Evolutionary conservation across 768 basidiomycete genomes (phyloP).

Genomic region (Calocera cornea): DNA sequence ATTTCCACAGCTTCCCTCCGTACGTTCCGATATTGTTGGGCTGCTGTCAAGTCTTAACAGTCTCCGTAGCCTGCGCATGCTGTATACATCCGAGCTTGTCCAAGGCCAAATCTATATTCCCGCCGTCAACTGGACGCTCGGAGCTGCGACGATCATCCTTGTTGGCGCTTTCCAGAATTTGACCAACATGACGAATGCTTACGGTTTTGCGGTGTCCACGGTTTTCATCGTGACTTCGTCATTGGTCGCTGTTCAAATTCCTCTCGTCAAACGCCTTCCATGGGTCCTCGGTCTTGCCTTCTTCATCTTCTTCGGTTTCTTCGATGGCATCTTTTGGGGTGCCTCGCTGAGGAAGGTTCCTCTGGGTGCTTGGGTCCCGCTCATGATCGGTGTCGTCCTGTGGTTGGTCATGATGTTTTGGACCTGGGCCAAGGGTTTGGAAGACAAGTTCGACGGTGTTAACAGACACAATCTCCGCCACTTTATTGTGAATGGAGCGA

Average conservation of each 20-base stretch:
- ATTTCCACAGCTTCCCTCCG: constrained; percentile 44
- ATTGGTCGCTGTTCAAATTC: constrained; percentile 44
- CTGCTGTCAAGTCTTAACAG: background rate
- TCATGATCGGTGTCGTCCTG: constrained; percentile 42
- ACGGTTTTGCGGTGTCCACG: constrained; percentile 36
- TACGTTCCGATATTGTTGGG: constrained; percentile 14
- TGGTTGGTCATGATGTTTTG: constrained; percentile 43
- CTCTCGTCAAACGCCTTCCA: constrained; percentile 39
- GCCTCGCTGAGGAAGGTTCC: constrained; percentile 49
- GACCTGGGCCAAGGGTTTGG: constrained; percentile 54
- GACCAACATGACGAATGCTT: constrained; percentile 43
- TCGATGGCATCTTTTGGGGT: constrained; percentile 60
- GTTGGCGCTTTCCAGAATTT: constrained; percentile 46
- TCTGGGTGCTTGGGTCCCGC: constrained; percentile 53
- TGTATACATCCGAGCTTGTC: constrained; percentile 45
- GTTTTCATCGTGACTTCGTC: constrained; percentile 51
- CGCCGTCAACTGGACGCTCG: constrained; percentile 44
- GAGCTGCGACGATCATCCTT: constrained; percentile 39
- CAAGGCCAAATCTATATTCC: constrained; percentile 59
- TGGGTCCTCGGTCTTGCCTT: constrained; percentile 33
- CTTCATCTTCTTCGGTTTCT: constrained; percentile 45
- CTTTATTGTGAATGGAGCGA: constrained; percentile 32
- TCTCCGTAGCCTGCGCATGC: constrained; percentile 32
- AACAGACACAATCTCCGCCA: constrained; percentile 43
- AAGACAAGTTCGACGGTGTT: constrained; percentile 45